phyloP scores from a whole-genome alignment of 306 rosid species.

The Pterocarpus macrocarpus region DNA sequence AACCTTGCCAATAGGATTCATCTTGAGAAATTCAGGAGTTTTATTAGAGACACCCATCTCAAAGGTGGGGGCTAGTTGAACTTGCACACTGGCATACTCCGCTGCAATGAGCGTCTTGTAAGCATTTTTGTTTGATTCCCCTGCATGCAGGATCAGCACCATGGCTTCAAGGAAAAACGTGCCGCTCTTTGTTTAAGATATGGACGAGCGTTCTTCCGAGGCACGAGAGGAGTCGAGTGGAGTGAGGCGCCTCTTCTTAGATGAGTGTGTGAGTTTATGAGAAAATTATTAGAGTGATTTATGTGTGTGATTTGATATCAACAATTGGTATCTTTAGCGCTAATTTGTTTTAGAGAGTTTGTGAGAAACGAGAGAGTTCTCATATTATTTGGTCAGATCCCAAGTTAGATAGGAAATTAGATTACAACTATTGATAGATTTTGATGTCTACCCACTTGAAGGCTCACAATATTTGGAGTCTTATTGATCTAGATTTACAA shows the following conservation, averaged over 20 bases:
- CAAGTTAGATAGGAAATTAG: no score
- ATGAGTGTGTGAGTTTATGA: not conserved
- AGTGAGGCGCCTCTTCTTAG: no score
- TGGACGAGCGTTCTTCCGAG: constrained; percentile 50
- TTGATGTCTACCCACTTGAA: no score
- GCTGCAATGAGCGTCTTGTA: constrained; percentile 73
- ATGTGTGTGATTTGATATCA: no score
- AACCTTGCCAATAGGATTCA: constrained; percentile 88
- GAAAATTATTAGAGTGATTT: no score
- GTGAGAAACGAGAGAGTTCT: no score
- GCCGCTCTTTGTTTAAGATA: constrained; percentile 61
- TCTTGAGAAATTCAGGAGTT: constrained; percentile 76
- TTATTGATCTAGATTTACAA: no score
- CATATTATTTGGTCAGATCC: no score
- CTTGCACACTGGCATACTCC: constrained; percentile 63
- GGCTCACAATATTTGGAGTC: no score
- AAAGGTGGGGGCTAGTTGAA: constrained; percentile 60
- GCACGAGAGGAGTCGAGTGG: constrained; percentile 18
- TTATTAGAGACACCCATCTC: constrained; percentile 83
- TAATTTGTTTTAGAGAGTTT: no score
- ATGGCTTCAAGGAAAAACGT: constrained; percentile 41
- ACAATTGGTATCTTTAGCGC: no score
- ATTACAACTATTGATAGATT: no score
- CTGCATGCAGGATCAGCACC: constrained; percentile 69
- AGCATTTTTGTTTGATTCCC: constrained; percentile 64